These are phyloP conservation scores for Tubosaeta sp. DNA, from an alignment of 768 basidiomycete genomes.

Conservation along the genomic window DNA sequence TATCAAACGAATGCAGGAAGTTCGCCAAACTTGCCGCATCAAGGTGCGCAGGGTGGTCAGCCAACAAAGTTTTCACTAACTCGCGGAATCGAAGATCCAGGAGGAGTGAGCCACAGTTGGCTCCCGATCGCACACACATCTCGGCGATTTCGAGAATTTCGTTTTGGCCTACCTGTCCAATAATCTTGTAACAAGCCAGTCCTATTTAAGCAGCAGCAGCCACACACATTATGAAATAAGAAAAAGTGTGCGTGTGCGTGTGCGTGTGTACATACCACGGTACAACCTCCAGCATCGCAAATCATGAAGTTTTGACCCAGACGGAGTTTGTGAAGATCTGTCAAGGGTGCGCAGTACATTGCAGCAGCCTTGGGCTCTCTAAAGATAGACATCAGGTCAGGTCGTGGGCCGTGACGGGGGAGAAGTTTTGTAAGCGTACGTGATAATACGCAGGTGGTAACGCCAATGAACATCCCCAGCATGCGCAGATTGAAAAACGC, in stretches of 20 bases:
- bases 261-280: slow-evolving; percentile 43
- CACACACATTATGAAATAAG: not conserved
- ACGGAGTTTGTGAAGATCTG: slow-evolving; percentile 72
- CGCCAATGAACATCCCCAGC: slow-evolving; percentile 74
- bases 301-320: slow-evolving; percentile 86
- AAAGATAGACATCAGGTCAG: slow-evolving; percentile 12
- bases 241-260: no score
- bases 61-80: slow-evolving; percentile 69
- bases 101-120: slow-evolving; percentile 84
- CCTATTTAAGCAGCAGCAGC: slow-evolving; percentile 16
- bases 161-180: slow-evolving; percentile 72
- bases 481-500: slow-evolving; percentile 66
- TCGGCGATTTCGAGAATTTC: slow-evolving; percentile 87
- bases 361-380: slow-evolving; percentile 84
- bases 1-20: slow-evolving; percentile 88
- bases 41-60: slow-evolving; percentile 82
- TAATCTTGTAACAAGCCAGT: slow-evolving; percentile 69
- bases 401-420: not conserved
- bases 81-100: slow-evolving; percentile 86
- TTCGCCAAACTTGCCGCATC: slow-evolving; percentile 79
- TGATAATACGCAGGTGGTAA: slow-evolving; percentile 80
- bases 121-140: slow-evolving; percentile 82
- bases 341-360: slow-evolving; percentile 80
- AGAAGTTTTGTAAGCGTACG: slow-evolving; percentile 34
- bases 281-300: slow-evolving; percentile 91